phyloP scores from a whole-genome alignment of 306 rosid species.

The Herpetospermum pedunculosum region DNA sequence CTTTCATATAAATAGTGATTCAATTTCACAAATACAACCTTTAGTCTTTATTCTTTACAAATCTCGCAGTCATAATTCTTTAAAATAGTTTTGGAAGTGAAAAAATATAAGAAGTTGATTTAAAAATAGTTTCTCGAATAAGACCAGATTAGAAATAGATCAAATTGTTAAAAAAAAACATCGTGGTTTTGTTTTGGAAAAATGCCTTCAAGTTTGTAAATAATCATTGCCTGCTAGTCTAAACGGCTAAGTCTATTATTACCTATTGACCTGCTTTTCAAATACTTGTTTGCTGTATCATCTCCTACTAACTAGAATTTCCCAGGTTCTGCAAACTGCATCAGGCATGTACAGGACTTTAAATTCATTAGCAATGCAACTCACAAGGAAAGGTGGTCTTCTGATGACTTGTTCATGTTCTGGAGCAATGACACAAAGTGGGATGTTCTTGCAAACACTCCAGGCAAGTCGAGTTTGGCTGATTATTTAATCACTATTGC shows the following conservation, averaged over 20 bases:
- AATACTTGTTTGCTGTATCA: slow-evolving; percentile 3
- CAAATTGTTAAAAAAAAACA: neutral
- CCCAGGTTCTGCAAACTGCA: slow-evolving; percentile 66
- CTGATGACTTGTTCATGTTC: slow-evolving; percentile 94
- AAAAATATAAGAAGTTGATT: neutral
- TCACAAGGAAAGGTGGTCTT: slow-evolving; percentile 82
- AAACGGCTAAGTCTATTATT: neutral
- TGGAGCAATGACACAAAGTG: slow-evolving; percentile 87
- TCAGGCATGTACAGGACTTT: slow-evolving; percentile 80
- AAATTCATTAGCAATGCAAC: slow-evolving; percentile 78
- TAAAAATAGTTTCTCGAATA: neutral
- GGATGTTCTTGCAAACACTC: slow-evolving; percentile 56
- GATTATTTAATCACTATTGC: neutral
- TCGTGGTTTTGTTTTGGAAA: neutral
- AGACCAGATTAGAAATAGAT: neutral
- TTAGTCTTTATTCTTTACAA: neutral
- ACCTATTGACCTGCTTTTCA: neutral
- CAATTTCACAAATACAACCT: neutral
- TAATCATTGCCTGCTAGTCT: neutral
- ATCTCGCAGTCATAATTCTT: neutral
- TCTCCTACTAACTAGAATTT: neutral
- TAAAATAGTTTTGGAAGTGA: neutral
- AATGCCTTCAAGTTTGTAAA: neutral
- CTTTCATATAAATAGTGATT: neutral
- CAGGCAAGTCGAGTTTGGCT: slow-evolving; percentile 58